Evolutionary conservation across 345 rosid genomes (phyloP).

Genomic region (Salix suchowensis): DNA sequence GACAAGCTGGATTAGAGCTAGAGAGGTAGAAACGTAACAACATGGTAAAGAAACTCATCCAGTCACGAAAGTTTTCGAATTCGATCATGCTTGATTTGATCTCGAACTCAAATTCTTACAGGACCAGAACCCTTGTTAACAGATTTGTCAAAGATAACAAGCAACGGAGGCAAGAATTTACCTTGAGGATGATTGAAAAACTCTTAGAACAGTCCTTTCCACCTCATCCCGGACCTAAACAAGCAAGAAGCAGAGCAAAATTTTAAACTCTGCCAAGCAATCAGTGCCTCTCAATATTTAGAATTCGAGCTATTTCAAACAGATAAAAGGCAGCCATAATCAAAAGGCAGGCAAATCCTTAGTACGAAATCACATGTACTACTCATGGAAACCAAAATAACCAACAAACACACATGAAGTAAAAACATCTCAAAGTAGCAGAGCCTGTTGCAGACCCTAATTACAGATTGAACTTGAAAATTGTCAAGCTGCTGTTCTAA

Average conservation of each 20-base stretch:
- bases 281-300: not conserved
- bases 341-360: not conserved
- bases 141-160: not conserved
- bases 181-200: slow-evolving; percentile 18
- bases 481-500: not conserved
- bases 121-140: not conserved
- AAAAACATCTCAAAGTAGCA: not conserved
- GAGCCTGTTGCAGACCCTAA: not conserved
- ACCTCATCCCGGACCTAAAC: slow-evolving; percentile 27
- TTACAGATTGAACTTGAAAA: not conserved
- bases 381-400: not conserved
- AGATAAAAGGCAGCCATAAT: not conserved
- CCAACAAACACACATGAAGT: not conserved
- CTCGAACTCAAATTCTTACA: not conserved
- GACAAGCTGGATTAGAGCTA: not conserved
- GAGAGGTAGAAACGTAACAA: not conserved
- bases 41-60: not conserved
- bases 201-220: slow-evolving; percentile 1
- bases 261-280: not conserved
- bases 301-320: not conserved
- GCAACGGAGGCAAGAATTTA: not conserved
- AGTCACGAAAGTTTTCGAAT: not conserved
- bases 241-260: not conserved
- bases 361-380: not conserved
- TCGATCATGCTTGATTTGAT: not conserved